Conservation (phyloP, 805 yeast species). For the Monosporozyma servazzii region DNA sequence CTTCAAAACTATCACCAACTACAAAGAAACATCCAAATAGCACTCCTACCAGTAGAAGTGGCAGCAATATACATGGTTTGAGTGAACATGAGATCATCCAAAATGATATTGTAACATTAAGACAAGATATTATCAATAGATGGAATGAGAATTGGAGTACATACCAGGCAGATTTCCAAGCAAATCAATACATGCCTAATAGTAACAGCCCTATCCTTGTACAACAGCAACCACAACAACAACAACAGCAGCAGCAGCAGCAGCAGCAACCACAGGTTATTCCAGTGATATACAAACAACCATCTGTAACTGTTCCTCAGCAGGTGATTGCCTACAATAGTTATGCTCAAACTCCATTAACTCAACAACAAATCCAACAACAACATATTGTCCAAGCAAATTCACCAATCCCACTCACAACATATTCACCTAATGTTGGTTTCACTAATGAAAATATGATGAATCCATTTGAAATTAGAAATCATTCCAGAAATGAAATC, state of each 20-base stretch:
- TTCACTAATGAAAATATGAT: slow-evolving; percentile 8
- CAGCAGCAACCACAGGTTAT: slow-evolving; percentile 3
- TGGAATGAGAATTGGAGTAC: neutral
- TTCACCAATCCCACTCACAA: neutral
- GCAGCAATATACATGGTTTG: neutral
- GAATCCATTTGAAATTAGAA: slow-evolving; percentile 18
- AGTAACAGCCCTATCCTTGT: neutral
- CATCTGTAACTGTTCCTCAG: neutral
- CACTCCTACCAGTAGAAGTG: neutral
- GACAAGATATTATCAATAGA: neutral
- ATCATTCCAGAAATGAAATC: neutral
- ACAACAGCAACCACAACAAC: slow-evolving; percentile 5
- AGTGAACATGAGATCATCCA: neutral
- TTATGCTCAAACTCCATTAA: neutral
- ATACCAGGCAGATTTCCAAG: neutral
- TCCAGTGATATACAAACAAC: neutral
- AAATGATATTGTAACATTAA: neutral
- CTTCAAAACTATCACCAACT: neutral
- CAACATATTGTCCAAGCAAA: slow-evolving; percentile 3
- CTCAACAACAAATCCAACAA: slow-evolving; percentile 6
- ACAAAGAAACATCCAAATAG: neutral
- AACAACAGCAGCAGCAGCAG: slow-evolving; percentile 3
- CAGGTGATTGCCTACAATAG: neutral
- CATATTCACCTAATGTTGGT: neutral
- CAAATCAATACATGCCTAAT: neutral